phyloP scores from a whole-genome alignment of 352 stramenopile genomes.

The Pythium sp. region DNA sequence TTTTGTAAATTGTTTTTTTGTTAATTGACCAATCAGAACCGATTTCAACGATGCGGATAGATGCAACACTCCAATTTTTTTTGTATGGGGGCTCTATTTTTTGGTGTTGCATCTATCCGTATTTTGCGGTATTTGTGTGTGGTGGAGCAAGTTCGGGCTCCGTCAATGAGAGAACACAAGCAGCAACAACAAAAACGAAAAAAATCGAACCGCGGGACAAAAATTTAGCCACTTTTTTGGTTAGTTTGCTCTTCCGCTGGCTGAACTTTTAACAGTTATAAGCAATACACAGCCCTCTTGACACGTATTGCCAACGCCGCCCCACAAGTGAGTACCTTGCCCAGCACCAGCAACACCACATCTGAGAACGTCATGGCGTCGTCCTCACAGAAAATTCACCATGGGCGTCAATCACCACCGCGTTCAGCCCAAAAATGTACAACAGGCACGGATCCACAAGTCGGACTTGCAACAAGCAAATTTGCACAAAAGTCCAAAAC shows the following conservation, averaged over 20 bases:
- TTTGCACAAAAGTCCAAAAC: too few relatives aligned
- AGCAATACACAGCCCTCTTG: neutral
- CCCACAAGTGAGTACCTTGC: neutral
- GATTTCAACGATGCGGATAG: too few relatives aligned
- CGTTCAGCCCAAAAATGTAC: neutral
- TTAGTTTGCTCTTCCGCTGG: neutral
- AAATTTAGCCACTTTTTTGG: neutral
- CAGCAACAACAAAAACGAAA: too few relatives aligned
- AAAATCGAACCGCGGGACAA: neutral
- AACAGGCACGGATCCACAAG: neutral
- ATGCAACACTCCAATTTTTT: too few relatives aligned
- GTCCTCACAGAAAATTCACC: neutral
- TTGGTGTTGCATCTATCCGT: too few relatives aligned
- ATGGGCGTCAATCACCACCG: neutral
- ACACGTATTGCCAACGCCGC: neutral
- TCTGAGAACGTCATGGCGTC: neutral
- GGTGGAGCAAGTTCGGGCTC: too few relatives aligned
- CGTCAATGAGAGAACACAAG: too few relatives aligned
- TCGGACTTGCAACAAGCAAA: neutral
- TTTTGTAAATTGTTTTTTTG: too few relatives aligned
- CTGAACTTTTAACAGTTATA: neutral
- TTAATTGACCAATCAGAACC: too few relatives aligned
- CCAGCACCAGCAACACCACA: neutral
- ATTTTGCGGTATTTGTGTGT: too few relatives aligned
- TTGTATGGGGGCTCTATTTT: too few relatives aligned